Conservation (phyloP, 2,329 filamentous ascomycete genomes). For the Aspergillus brunneoviolaceus region DNA sequence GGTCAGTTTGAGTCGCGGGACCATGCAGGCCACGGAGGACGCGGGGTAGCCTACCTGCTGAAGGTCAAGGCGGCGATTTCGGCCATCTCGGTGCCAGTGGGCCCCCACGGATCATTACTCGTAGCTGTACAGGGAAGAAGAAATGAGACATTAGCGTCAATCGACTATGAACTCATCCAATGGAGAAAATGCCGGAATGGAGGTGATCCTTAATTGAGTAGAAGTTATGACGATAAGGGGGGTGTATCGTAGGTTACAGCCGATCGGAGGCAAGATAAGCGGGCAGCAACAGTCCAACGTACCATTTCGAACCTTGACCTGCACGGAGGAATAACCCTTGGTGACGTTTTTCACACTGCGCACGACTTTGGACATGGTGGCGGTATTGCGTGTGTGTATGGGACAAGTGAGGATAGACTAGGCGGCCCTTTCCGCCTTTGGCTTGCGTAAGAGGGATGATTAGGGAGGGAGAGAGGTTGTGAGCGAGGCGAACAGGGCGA, state of each 20-base stretch:
- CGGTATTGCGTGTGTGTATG: conserved; percentile 9
- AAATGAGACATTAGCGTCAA: conserved; percentile 7
- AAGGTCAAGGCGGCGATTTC: conserved; percentile 98
- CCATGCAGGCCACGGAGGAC: background rate
- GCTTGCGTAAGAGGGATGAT: background rate
- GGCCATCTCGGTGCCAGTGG: conserved; percentile 96
- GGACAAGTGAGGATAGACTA: background rate
- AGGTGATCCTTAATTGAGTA: background rate
- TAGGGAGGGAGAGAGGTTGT: background rate
- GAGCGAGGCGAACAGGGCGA: background rate
- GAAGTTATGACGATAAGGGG: background rate
- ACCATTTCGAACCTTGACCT: conserved; percentile 99
- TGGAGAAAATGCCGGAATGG: background rate
- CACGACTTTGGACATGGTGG: conserved; percentile 88
- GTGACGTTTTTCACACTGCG: conserved; percentile 99
- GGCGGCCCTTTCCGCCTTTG: background rate
- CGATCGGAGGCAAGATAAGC: conserved; percentile 1
- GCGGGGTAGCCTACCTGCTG: conserved; percentile 71
- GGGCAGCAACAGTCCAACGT: conserved; percentile 35
- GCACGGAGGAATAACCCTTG: conserved; percentile 93
- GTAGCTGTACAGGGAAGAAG: conserved; percentile 65
- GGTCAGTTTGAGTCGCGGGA: background rate
- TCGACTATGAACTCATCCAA: background rate
- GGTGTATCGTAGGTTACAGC: background rate
- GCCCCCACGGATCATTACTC: conserved; percentile 98